Conservation (phyloP, 2,329 filamentous ascomycete genomes). For the Thelonectria olida region DNA sequence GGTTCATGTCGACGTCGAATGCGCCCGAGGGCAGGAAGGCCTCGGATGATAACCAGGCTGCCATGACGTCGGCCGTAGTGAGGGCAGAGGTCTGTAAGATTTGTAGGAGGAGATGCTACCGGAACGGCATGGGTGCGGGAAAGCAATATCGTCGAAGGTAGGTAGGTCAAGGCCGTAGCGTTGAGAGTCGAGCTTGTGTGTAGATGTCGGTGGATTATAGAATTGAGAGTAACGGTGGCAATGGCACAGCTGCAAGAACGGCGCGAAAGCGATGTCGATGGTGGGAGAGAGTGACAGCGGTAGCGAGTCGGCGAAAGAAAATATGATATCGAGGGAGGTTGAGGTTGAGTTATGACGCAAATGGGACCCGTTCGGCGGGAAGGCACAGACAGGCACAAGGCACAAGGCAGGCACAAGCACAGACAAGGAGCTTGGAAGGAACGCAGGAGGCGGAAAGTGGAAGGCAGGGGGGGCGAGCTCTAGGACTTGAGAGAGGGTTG, state of each 20-base stretch:
- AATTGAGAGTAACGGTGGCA: conserved; percentile 20
- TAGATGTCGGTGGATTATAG: background rate
- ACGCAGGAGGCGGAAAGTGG: background rate
- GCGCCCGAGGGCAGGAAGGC: conserved; percentile 41
- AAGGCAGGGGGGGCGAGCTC: background rate
- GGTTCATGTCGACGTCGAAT: conserved; percentile 33
- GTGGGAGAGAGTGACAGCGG: background rate
- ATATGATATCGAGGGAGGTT: background rate
- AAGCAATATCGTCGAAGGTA: too few relatives aligned
- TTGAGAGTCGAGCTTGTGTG: conserved; percentile 5
- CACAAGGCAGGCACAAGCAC: too few relatives aligned
- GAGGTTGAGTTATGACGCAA: conserved; percentile 38
- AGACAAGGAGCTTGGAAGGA: background rate
- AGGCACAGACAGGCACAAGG: conserved; percentile 22
- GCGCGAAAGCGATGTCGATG: too few relatives aligned
- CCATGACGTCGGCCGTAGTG: conserved; percentile 34
- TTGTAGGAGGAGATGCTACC: background rate
- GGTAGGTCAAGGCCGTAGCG: background rate
- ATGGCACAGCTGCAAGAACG: conserved; percentile 18
- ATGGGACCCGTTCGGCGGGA: conserved; percentile 29
- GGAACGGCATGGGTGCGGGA: background rate
- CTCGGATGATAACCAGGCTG: conserved; percentile 37
- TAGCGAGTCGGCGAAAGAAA: background rate
- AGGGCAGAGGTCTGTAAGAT: background rate
- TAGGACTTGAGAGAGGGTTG: background rate